phyloP scores from a whole-genome alignment of 352 stramenopile genomes.

The Globisporangium perplexum region DNA sequence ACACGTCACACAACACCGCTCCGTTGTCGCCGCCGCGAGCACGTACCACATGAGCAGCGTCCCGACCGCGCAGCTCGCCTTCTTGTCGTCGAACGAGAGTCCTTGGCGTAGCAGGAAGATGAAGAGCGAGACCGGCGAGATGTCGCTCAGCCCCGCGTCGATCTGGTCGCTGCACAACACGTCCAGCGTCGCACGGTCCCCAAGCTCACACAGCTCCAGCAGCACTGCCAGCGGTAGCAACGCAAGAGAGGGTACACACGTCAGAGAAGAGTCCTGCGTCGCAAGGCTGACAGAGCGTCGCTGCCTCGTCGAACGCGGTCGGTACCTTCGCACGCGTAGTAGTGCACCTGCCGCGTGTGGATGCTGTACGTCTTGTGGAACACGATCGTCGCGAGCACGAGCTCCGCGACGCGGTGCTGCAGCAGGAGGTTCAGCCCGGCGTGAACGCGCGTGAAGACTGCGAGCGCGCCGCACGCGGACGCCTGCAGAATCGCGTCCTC shows the following conservation, averaged over 20 bases:
- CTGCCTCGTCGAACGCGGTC: too few species aligned
- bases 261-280: too few species aligned
- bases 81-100: slow-evolving; percentile 75
- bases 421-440: slow-evolving; percentile 44
- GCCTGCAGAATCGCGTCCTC: slow-evolving; percentile 81
- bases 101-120: slow-evolving; percentile 69
- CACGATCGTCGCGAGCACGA: slow-evolving; percentile 66
- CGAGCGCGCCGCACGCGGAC: slow-evolving; percentile 63
- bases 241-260: background rate
- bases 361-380: slow-evolving; percentile 79
- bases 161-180: slow-evolving; percentile 36
- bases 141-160: slow-evolving; percentile 21
- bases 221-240: slow-evolving; percentile 40
- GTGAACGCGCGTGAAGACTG: slow-evolving; percentile 61
- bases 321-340: slow-evolving; percentile 73
- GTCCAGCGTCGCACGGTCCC: slow-evolving; percentile 45
- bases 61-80: slow-evolving; percentile 65
- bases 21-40: background rate
- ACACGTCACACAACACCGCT: too few species aligned
- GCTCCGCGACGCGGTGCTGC: slow-evolving; percentile 42
- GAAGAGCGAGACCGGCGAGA: slow-evolving; percentile 59
- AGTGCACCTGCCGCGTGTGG: slow-evolving; percentile 80
- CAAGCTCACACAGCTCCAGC: slow-evolving; percentile 65
- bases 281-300: too few species aligned
- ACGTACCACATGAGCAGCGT: slow-evolving; percentile 70